These are phyloP conservation scores for Paraphoma chrysanthemicola DNA, from an alignment of 2,329 filamentous ascomycete species.

Conservation along the genomic window DNA sequence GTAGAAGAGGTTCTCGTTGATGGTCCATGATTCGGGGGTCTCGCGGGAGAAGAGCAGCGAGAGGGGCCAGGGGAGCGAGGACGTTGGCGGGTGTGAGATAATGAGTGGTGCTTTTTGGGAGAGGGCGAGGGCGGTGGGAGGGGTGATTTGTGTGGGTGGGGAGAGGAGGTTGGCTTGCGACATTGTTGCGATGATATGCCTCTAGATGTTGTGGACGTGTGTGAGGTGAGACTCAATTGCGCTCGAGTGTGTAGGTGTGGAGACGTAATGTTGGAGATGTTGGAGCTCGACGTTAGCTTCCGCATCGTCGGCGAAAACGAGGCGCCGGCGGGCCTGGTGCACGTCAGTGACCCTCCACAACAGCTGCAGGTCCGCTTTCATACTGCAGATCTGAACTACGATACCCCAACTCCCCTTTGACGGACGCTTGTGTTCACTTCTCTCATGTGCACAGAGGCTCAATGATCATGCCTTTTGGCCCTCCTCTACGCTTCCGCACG, in stretches of 20 bases:
- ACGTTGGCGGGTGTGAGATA: conserved; percentile 47
- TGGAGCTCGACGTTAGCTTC: conserved; percentile 19
- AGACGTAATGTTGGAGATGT: conserved; percentile 11
- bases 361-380: conserved; percentile 1
- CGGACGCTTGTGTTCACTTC: background rate
- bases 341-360: conserved; percentile 12
- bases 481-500: conserved; percentile 26
- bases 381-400: background rate
- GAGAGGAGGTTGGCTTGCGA: conserved; percentile 46
- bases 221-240: background rate
- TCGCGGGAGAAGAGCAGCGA: conserved; percentile 64
- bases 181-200: conserved; percentile 24
- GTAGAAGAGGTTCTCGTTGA: conserved; percentile 85
- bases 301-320: conserved; percentile 26
- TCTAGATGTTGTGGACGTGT: too few relatives aligned
- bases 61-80: conserved; percentile 58
- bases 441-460: conserved; percentile 25
- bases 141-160: conserved; percentile 50
- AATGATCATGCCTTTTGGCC: conserved; percentile 44
- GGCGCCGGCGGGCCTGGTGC: conserved; percentile 20
- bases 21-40: conserved; percentile 80
- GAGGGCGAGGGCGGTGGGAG: conserved; percentile 52
- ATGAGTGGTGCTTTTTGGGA: conserved; percentile 55
- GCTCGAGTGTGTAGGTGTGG: conserved; percentile 7
- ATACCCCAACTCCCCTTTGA: too few relatives aligned